phyloP scores from a whole-genome alignment of 805 yeast genomes.

The Metschnikowia lachancei region DNA sequence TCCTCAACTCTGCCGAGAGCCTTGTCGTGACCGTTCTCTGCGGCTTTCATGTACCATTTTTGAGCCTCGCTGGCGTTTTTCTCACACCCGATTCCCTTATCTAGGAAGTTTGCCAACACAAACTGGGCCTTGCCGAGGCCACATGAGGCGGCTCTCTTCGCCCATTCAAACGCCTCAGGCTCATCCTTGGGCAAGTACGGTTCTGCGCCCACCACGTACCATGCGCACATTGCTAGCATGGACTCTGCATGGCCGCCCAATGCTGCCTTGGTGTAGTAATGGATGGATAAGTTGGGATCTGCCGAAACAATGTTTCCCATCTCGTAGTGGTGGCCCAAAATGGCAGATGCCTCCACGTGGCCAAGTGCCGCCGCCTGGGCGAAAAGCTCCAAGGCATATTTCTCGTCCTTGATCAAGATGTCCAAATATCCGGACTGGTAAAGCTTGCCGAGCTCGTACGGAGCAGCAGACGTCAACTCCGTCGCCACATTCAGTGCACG shows the following conservation, averaged over 20 bases:
- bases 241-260: slow-evolving; percentile 81
- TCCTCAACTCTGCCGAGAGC: slow-evolving; percentile 34
- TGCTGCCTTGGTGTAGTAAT: slow-evolving; percentile 91
- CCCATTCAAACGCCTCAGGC: slow-evolving; percentile 93
- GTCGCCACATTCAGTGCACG: slow-evolving; percentile 84
- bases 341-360: slow-evolving; percentile 73
- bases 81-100: slow-evolving; percentile 83
- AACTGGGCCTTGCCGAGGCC: slow-evolving; percentile 81
- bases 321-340: slow-evolving; percentile 83
- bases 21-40: slow-evolving; percentile 49
- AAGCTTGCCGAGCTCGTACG: slow-evolving; percentile 85
- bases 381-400: slow-evolving; percentile 81
- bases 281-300: slow-evolving; percentile 81
- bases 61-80: slow-evolving; percentile 55
- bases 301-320: slow-evolving; percentile 71
- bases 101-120: slow-evolving; percentile 79
- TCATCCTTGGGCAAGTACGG: slow-evolving; percentile 78
- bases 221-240: slow-evolving; percentile 93
- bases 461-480: slow-evolving; percentile 87
- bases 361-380: slow-evolving; percentile 88
- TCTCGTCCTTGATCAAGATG: slow-evolving; percentile 76
- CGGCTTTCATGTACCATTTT: slow-evolving; percentile 75
- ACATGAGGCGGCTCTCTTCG: slow-evolving; percentile 73
- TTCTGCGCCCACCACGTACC: slow-evolving; percentile 91
- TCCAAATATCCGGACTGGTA: slow-evolving; percentile 83